Evolutionary conservation across 2,329 filamentous ascomycete species (phyloP).

Genomic region (Penicillium occitanis): DNA sequence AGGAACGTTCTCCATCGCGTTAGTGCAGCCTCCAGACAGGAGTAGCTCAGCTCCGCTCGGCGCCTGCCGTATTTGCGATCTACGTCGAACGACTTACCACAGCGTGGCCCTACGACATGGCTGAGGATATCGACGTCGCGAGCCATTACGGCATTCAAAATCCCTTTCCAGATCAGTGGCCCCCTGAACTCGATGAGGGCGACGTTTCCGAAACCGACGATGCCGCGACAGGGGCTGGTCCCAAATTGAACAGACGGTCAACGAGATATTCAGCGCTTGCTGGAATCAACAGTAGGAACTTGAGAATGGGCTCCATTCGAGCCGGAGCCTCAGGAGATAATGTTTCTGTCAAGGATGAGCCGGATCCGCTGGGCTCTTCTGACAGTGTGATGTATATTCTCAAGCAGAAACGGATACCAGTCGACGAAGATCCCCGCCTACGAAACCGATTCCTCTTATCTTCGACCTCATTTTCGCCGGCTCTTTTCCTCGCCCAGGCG

Average conservation of each 20-base stretch:
- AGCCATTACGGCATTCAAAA: constrained; percentile 86
- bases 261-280: constrained; percentile 83
- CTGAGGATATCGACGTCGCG: constrained; percentile 71
- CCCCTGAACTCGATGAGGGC: constrained; percentile 72
- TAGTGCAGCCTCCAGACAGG: constrained; percentile 1
- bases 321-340: constrained; percentile 66
- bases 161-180: constrained; percentile 81
- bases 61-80: not conserved
- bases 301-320: constrained; percentile 66
- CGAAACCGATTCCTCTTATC: constrained; percentile 92
- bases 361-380: constrained; percentile 83
- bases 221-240: constrained; percentile 24
- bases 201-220: constrained; percentile 63
- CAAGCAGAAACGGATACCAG: constrained; percentile 70
- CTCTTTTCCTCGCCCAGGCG: constrained; percentile 86
- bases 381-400: constrained; percentile 83
- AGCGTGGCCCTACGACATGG: constrained; percentile 46
- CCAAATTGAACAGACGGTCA: constrained; percentile 52
- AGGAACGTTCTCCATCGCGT: not conserved
- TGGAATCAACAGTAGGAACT: constrained; percentile 67
- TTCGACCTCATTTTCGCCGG: constrained; percentile 91
- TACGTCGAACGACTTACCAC: not conserved
- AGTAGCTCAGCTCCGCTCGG: constrained; percentile 3
- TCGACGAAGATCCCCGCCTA: constrained; percentile 79
- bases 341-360: constrained; percentile 84